Base-by-base conservation (phyloP, 1,139 yeast genomes). In the Suhomyces yuchorum region DNA sequence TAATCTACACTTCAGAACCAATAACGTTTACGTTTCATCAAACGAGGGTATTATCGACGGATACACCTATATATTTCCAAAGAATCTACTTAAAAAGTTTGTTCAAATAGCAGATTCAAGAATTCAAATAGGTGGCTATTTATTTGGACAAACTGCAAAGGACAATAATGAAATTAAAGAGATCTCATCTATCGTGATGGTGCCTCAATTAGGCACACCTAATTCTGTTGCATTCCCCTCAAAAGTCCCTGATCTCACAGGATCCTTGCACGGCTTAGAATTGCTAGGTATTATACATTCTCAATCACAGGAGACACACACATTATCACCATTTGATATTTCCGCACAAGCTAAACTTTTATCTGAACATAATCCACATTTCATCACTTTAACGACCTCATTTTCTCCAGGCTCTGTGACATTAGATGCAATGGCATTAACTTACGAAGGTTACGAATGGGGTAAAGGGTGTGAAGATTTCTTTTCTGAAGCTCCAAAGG, bases 361-460 rank as follows among this genome's bases (percentile, higher is more conserved):
- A 8, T 58, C 65, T 3, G 67, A 58, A 17, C 66, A 68, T 63
- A 61, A 68, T 11, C 66, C 63, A 3, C 60, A 73, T 22, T 70
- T 82, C 41, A 72, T 85, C 4, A 81, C 89, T 23, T 65, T 92
- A 60, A 73, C 84, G 0, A 89, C 89, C 1, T 72, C 90, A 0
- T 84, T 88, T 56, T 82, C 90, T 0, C 89, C 96, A 0, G 98
- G 99, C 1, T 86, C 96, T 0, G 83, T 92, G 1, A 81, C 96
- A 0, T 67, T 93, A 19, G 71, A 89, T 2, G 90, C 92, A 1
- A 86, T 74, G 60, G 76, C 78, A 3, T 63, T 90, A 35, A 75
- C 80, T 0, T 72, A 77, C 14, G 84, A 77, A 38, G 99, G 97
- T 0, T 75, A 77, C 51, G 71, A 77, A 35, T 93, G 98, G 98